Evolutionary conservation across 176 grass and related monocot species (phyloP).

Genomic region (Oryza australiensis): DNA sequence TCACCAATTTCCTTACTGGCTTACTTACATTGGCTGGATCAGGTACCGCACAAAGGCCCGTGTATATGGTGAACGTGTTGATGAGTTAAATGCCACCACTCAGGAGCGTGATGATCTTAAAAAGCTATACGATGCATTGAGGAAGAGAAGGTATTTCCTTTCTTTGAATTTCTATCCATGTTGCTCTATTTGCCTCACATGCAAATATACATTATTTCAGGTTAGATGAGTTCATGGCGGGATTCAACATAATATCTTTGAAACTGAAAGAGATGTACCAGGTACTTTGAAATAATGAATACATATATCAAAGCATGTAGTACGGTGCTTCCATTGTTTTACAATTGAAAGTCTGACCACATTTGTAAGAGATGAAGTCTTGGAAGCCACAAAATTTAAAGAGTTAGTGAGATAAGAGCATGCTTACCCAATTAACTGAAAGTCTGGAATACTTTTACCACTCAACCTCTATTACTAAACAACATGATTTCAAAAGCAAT

Average conservation of each 20-base stretch:
- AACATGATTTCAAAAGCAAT: conserved; percentile 7
- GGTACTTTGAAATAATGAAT: conserved; percentile 45
- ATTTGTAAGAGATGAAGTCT: not conserved
- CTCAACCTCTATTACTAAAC: not conserved
- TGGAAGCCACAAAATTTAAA: not conserved
- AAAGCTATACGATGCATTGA: conserved; percentile 75
- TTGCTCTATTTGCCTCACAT: conserved; percentile 1
- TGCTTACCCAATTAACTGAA: not conserved
- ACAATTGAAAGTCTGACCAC: not conserved
- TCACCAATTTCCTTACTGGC: not conserved
- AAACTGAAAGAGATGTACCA: conserved; percentile 99
- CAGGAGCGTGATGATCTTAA: conserved; percentile 94
- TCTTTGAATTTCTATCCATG: not conserved
- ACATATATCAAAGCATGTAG: conserved; percentile 13
- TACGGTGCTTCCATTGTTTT: not conserved
- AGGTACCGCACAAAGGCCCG: conserved; percentile 74
- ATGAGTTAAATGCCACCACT: conserved; percentile 81
- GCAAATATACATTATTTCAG: conserved; percentile 49
- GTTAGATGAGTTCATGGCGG: conserved; percentile 97
- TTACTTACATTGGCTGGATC: conserved; percentile 38
- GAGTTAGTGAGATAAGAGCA: not conserved
- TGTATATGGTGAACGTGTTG: conserved; percentile 71
- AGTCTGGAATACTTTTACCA: not conserved
- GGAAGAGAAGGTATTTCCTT: conserved; percentile 65
- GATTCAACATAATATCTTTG: conserved; percentile 93